These are phyloP conservation scores for Fraxinus sp. DNA, from an alignment of 305 asterid species.

Conservation along the genomic window DNA sequence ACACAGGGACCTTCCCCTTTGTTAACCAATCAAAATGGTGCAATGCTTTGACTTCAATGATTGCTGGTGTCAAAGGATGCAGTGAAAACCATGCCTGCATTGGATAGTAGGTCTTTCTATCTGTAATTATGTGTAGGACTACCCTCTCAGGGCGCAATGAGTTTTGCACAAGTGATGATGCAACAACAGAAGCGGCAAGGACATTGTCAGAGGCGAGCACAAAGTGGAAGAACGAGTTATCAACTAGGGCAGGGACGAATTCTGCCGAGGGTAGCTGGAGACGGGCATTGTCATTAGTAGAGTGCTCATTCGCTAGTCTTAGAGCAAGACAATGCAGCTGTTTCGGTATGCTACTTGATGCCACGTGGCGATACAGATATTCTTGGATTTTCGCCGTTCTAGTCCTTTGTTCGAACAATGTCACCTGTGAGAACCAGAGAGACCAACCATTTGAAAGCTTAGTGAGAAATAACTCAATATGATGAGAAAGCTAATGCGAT, in stretches of 20 bases:
- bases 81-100: constrained; percentile 99
- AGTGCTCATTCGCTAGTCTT: constrained; percentile 80
- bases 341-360: constrained; percentile 94
- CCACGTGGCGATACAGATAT: constrained; percentile 90
- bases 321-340: constrained; percentile 88
- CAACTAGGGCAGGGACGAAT: constrained; percentile 71
- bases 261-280: constrained; percentile 86
- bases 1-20: constrained; percentile 84
- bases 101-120: constrained; percentile 76
- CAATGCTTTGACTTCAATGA: constrained; percentile 81
- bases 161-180: constrained; percentile 70
- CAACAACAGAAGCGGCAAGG: constrained; percentile 93
- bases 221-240: constrained; percentile 75
- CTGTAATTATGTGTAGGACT: constrained; percentile 84
- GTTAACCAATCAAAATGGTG: constrained; percentile 95
- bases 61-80: constrained; percentile 70
- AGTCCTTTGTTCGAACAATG: constrained; percentile 71
- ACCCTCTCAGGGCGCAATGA: constrained; percentile 59
- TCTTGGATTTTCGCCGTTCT: constrained; percentile 91
- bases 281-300: constrained; percentile 78
- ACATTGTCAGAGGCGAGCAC: constrained; percentile 89
- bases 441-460: constrained; percentile 1
- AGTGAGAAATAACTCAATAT: background rate
- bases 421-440: constrained; percentile 44
- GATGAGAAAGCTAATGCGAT: no score